Conservation (phyloP, 768 basidiomycete genomes). For the Suillus ampliporus region DNA sequence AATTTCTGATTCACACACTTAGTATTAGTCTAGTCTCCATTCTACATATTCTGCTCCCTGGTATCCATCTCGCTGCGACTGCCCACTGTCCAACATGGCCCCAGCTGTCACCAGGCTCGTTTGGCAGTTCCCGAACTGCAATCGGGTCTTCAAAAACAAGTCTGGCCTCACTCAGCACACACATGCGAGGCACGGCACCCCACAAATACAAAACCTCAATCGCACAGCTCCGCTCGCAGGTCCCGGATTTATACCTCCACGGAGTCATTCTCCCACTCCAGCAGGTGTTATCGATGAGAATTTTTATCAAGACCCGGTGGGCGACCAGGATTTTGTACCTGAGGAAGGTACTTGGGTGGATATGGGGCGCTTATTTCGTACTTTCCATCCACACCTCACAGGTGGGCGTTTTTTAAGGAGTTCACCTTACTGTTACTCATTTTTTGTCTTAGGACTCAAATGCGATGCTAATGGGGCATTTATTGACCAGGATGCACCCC, state of each 20-base stretch:
- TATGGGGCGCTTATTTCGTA: background rate
- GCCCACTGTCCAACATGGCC: background rate
- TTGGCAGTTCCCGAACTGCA: background rate
- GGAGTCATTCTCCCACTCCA: background rate
- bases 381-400: background rate
- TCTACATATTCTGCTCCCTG: background rate
- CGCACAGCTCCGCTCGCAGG: background rate
- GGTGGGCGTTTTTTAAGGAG: background rate
- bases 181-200: background rate
- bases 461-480: background rate
- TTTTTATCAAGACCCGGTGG: fast-evolving
- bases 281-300: background rate
- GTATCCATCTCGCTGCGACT: background rate
- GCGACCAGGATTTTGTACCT: background rate
- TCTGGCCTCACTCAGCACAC: conserved; percentile 6
- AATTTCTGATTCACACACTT: background rate
- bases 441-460: background rate
- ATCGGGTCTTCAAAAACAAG: background rate
- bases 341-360: conserved; percentile 9
- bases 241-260: background rate
- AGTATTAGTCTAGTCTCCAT: background rate
- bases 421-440: background rate
- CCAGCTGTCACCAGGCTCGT: background rate
- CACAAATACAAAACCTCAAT: background rate
- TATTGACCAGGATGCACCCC: background rate